Percentiles rank a stretch among this genome's conserved stretches.
Evolutionary conservation across 768 basidiomycete genomes (phyloP).

Genomic region (Boletus subparvulus): DNA sequence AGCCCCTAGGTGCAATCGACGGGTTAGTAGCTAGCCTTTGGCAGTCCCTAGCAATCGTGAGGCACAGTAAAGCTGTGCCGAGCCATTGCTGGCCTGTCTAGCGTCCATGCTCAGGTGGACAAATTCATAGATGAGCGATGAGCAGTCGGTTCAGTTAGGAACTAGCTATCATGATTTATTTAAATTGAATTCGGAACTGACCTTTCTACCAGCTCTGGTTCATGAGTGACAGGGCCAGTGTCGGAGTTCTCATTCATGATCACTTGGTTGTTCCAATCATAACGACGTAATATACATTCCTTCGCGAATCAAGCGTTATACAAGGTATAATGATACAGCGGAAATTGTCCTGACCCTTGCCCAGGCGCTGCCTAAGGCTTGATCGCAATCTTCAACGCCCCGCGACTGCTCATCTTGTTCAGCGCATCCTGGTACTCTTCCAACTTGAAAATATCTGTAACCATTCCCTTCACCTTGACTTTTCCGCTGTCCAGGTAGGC

Average conservation of each 20-base stretch:
- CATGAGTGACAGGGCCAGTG: no score
- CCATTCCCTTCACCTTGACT: conserved; percentile 79
- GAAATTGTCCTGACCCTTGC: background rate
- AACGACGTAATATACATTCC: background rate
- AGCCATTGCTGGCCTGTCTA: no score
- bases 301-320: background rate
- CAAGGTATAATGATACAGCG: conserved; percentile 25
- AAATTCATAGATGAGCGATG: no score
- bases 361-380: conserved; percentile 41
- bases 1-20: no score
- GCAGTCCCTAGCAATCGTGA: no score
- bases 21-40: no score
- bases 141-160: no score
- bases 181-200: no score
- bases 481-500: conserved; percentile 87
- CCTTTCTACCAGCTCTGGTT: no score
- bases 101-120: no score
- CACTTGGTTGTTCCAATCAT: background rate
- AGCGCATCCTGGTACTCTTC: conserved; percentile 70
- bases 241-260: background rate
- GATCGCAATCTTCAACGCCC: conserved; percentile 60
- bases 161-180: no score
- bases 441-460: conserved; percentile 64
- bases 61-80: no score
- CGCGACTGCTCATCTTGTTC: conserved; percentile 68